Evolutionary conservation across 257 asterid genomes (phyloP).

Genomic region (Euphrasia confusa): DNA sequence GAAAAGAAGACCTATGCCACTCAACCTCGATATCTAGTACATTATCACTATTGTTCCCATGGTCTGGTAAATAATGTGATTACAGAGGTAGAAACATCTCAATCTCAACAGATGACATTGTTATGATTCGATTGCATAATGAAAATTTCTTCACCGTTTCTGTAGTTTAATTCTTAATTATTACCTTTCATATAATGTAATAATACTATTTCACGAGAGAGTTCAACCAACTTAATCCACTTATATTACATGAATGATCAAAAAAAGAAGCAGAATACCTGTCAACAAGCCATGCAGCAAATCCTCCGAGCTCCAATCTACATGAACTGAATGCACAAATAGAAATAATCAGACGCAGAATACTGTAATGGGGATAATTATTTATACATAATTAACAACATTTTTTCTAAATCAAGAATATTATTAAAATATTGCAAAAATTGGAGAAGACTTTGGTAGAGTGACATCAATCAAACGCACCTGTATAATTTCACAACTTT

Average conservation of each 20-base stretch:
- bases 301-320: not conserved
- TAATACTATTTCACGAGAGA: not conserved
- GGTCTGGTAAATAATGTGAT: too few species aligned
- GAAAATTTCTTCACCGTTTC: not conserved
- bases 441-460: not conserved
- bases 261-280: slow-evolving; percentile 4
- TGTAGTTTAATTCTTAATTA: not conserved
- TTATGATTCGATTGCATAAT: not conserved
- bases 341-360: not conserved
- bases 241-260: slow-evolving; percentile 11
- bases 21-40: too few species aligned
- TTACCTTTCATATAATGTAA: not conserved
- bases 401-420: slow-evolving; percentile 3
- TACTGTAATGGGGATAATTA: slow-evolving; percentile 8
- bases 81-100: too few species aligned
- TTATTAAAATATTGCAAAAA: not conserved
- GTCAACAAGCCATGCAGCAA: slow-evolving; percentile 6
- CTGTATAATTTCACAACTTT: not conserved
- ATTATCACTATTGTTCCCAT: too few species aligned
- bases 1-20: too few species aligned
- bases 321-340: not conserved
- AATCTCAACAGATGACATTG: not conserved
- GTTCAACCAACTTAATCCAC: not conserved
- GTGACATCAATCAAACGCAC: not conserved
- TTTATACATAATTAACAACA: not conserved